phyloP scores from a whole-genome alignment of 1,284 basidiomycete species.

The Tilletia caries region DNA sequence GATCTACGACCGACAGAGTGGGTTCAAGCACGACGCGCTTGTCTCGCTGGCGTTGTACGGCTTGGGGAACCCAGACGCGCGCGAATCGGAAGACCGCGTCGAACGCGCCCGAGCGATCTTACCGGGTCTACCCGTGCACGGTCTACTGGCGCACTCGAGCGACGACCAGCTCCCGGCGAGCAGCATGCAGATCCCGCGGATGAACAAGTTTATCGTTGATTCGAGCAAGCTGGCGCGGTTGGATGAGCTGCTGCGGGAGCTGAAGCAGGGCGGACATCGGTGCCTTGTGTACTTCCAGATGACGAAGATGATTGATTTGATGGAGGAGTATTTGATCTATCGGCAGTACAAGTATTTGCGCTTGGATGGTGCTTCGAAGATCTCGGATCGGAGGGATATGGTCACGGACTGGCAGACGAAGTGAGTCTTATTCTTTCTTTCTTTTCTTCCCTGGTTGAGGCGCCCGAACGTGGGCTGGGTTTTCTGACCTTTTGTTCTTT shows the following conservation, averaged over 20 bases:
- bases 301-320: slow-evolving; percentile 99
- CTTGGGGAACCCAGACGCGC: slow-evolving; percentile 65
- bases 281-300: slow-evolving; percentile 99
- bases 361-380: slow-evolving; percentile 88
- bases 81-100: slow-evolving; percentile 65
- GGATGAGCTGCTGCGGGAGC: slow-evolving; percentile 80
- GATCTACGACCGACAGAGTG: slow-evolving; percentile 71
- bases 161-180: slow-evolving; percentile 75
- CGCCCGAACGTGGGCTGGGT: neutral
- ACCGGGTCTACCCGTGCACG: slow-evolving; percentile 66
- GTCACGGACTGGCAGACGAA: slow-evolving; percentile 99
- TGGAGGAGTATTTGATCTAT: slow-evolving; percentile 98
- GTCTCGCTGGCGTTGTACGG: slow-evolving; percentile 80
- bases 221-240: slow-evolving; percentile 92
- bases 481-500: neutral
- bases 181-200: slow-evolving; percentile 88
- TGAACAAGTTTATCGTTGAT: slow-evolving; percentile 92
- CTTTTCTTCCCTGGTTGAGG: no score
- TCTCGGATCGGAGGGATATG: slow-evolving; percentile 97
- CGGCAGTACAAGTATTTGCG: slow-evolving; percentile 96
- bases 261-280: slow-evolving; percentile 89
- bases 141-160: slow-evolving; percentile 69
- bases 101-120: slow-evolving; percentile 60
- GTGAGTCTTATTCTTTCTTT: slow-evolving; percentile 59
- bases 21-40: slow-evolving; percentile 59